Base-by-base conservation (phyloP, 192 early-diverging fungal species). In the Coemansia sp. region DNA sequence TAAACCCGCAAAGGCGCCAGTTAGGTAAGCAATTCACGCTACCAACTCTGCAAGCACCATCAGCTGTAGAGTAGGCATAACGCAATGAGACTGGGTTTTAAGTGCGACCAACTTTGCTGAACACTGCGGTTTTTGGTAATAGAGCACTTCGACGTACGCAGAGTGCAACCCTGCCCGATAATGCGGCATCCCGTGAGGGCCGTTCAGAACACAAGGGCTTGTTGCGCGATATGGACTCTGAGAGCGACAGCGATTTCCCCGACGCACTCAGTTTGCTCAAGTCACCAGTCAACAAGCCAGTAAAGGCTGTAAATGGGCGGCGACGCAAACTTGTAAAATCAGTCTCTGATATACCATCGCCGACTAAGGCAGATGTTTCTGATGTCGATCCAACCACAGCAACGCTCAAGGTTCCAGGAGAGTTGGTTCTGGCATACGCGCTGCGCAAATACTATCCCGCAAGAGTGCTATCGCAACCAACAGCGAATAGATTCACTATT, bases 401-500 rank as follows among this genome's bases (percentile, higher is more conserved):
- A 20, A 50, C 62, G 54, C 46, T 82, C n/a, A 63, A 61, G 50
- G 68, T 77, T 5, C 80, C 80, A 2, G 80, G 80, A 14, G 80
- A 82, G 51, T 68, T 74, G 32, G 68, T 82, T 3, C 53, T 82
- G 17, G 75, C 80, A 9, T 67, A 60, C 17, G 59, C 42, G 31
- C 31, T 70, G 29, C 75, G 71, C 54, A 74, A 74, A 51, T 82
- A 82, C 36, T 82, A 82, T 9, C 80, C 80, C 11, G 80, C 75
- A 2, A 67, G 75, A 5, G 30, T 82, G 3, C 10, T 68, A 14
- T 46, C 64, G 4, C 67, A 57, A 56, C 46, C 66, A 29, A 51
- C 30, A 17, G 36, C 46, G 6, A 65, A 62, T n/a, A 70, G 55
- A 36, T 82, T 63, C 23, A 21, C 22, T 5, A 58, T 82, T 8